Base-by-base conservation (phyloP, 768 basidiomycete genomes). In the Tubosaeta sp. region DNA sequence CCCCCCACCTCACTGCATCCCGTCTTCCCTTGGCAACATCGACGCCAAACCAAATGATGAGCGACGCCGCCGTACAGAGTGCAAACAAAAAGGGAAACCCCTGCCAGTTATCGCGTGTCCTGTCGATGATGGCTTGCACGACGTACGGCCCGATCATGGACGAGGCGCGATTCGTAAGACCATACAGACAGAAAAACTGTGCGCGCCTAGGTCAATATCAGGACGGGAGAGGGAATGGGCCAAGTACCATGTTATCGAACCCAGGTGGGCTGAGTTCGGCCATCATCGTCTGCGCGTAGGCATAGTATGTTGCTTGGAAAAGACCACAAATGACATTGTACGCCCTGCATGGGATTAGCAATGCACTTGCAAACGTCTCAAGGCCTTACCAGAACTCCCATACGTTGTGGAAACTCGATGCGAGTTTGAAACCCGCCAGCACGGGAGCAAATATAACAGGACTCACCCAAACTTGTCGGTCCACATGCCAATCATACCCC, bases 401-500 rank as follows among this genome's bases (percentile, higher is more conserved):
- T 13, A 59, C 77, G 51, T 90, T 87, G 63, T 90, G 89, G 69
- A 87, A 90, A 2, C 80, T 82, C 35, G 8, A 32, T 19, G 19
- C 14, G 16, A 42, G 19, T 3, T 5, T 0, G 46, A 43, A 41
- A 51, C 18, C n/a, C 19, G 22, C 25, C 16, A 54, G 67, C 19
- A 22, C 22, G 32, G 32, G 12, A 41, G 29, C 21, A 14, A 7
- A 40, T 19, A 1, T 18, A 14, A 43, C 16, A 64, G 1, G 6
- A 53, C 78, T 18, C 56, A 87, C 84, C 90, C 90, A 42, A 93
- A 59, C 52, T 76, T 86, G 9, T 71, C 55, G 1, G 88, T 90
- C 88, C 90, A 90, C 39, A 92, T 81, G 2, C 90, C 89, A 36
- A 90, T 74, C 86, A 88, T 86, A 13, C 88, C 87, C 90, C 90